Evolutionary conservation across 2,329 filamentous ascomycete species (phyloP), one percentile per base, ranked within the genome.

Genomic region (Aureobasidium sp.): DNA sequence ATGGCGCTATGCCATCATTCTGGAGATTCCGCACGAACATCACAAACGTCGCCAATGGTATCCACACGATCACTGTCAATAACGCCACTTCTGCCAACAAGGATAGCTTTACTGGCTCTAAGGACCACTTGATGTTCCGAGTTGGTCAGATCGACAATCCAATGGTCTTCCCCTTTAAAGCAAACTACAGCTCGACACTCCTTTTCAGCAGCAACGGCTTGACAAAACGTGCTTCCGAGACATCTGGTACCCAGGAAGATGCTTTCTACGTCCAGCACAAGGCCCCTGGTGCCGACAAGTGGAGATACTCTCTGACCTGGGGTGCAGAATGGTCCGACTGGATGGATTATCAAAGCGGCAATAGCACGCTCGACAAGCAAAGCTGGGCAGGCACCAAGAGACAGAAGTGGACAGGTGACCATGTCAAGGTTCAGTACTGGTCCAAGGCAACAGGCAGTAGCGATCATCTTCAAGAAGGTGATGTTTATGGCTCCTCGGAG

Each of bases 351-450:
- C 69, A 67, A 15, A 79, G 81, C 37, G 79, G 78, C 7, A 82
- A 82, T 60, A 75, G 75, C 8, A 78, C 77, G n/a, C 72, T 86
- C 34, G 65, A 76, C n/a, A 70, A 74, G 49, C 78, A 81, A 64
- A 67, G 74, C 3, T 87, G 85, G 85, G 78, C 76, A 5, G 85
- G 85, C n/a, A 83, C 82, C 1, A 68, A 67, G 37, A 68, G 76
- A 5, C 85, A 88, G 70, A 71, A 72, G 51, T 88, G 85, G 85
- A 68, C 77, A 25, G 85, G 84, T 34, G 79, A 86, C 41, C 85
- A 88, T 67, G 77, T 88, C 39, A 79, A 81, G 31, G 78, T 87
- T 29, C 83, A 87, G 67, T 88, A 87, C 70, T 88, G 80, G 80
- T 85, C 79, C 68, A 77, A 77, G 61, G 73, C 83, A 59, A 77